phyloP scores from a whole-genome alignment of 257 asterid species.

The Capsicum baccatum region DNA sequence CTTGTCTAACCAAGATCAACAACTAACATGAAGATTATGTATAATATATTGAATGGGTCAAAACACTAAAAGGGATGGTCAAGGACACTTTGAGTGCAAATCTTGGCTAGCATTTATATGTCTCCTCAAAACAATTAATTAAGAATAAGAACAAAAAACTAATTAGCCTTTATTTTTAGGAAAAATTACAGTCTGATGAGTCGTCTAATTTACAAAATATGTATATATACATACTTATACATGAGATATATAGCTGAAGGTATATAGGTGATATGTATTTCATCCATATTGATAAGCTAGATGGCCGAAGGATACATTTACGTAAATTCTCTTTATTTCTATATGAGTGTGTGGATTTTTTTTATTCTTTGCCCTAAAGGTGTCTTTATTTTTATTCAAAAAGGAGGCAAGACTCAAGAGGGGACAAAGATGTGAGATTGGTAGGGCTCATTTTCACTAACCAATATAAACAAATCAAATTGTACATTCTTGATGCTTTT shows the following conservation, averaged over 20 bases:
- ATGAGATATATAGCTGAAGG: no score
- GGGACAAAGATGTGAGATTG: constrained; percentile 30
- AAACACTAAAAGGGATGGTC: constrained; percentile 41
- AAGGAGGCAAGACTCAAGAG: background rate
- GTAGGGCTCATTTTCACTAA: constrained; percentile 50
- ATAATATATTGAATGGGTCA: constrained; percentile 36
- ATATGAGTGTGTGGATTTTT: background rate
- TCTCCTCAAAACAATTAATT: background rate
- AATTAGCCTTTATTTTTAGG: background rate
- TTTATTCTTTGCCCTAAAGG: background rate
- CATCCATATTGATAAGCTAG: no score
- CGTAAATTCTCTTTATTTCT: no score
- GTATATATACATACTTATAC: no score
- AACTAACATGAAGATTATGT: background rate
- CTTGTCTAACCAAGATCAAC: background rate
- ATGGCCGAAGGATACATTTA: no score
- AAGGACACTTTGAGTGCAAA: constrained; percentile 48
- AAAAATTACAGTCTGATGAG: no score
- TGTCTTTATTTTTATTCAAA: constrained; percentile 19
- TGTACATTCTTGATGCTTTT: constrained; percentile 29
- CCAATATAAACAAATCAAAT: constrained; percentile 41
- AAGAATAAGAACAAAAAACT: background rate
- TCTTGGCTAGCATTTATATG: constrained; percentile 36
- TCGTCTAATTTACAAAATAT: no score
- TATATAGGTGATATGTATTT: no score